Evolutionary conservation across 257 asterid genomes (phyloP).

Genomic region (Echites panduratus): DNA sequence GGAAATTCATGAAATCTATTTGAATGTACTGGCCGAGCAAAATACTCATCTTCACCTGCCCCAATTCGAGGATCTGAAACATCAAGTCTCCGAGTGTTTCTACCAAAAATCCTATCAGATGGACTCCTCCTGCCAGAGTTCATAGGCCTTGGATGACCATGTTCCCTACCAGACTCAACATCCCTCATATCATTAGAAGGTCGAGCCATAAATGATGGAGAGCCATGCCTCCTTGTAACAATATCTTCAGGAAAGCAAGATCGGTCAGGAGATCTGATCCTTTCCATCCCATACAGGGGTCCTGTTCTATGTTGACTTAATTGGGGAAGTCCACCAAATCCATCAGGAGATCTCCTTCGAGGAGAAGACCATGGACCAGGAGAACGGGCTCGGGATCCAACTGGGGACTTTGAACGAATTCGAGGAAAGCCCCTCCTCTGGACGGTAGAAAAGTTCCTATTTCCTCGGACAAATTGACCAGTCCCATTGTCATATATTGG

Average conservation of each 20-base stretch:
- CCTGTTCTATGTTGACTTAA: slow-evolving; percentile 54
- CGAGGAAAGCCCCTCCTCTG: slow-evolving; percentile 58
- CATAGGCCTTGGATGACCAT: slow-evolving; percentile 40
- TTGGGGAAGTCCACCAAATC: slow-evolving; percentile 38
- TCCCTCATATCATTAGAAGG: slow-evolving; percentile 52
- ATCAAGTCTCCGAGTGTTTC: slow-evolving; percentile 51
- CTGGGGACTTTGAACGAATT: slow-evolving; percentile 62
- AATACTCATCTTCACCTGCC: slow-evolving; percentile 45
- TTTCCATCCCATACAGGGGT: slow-evolving; percentile 46
- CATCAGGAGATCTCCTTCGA: slow-evolving; percentile 59
- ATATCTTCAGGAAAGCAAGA: slow-evolving; percentile 60
- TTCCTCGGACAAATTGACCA: slow-evolving; percentile 43
- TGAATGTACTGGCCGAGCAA: slow-evolving; percentile 39
- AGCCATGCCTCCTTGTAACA: slow-evolving; percentile 58
- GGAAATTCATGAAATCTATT: slow-evolving; percentile 41
- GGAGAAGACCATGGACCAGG: slow-evolving; percentile 78
- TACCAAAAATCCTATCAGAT: slow-evolving; percentile 35
- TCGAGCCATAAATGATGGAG: slow-evolving; percentile 50
- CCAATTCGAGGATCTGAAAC: slow-evolving; percentile 58
- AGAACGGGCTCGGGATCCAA: slow-evolving; percentile 53
- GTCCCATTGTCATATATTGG: slow-evolving; percentile 46
- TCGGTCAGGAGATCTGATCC: slow-evolving; percentile 75
- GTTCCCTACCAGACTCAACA: slow-evolving; percentile 50
- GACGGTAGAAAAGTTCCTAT: slow-evolving; percentile 43
- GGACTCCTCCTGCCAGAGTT: slow-evolving; percentile 54